phyloP scores from a whole-genome alignment of 257 asterid species.

The Cynanchum wilfordii region DNA sequence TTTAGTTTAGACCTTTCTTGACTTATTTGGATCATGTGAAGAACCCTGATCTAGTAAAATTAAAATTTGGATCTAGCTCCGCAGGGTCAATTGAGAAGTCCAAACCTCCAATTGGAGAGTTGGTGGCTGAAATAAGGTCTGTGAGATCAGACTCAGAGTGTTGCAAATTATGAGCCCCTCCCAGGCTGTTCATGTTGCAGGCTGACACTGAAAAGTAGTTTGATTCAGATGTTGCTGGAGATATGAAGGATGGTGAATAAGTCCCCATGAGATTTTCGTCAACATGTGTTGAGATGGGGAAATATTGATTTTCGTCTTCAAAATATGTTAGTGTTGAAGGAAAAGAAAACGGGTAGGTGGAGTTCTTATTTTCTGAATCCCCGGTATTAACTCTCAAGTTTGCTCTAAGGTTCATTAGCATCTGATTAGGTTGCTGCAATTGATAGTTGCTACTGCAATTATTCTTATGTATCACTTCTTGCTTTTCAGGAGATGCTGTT shows the following conservation, averaged over 20 bases:
- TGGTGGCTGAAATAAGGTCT: conserved; percentile 55
- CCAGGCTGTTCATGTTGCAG: conserved; percentile 23
- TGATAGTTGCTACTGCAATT: conserved; percentile 11
- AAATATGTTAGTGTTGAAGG: conserved; percentile 42
- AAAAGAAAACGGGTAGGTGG: conserved; percentile 42
- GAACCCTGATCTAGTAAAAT: conserved; percentile 39
- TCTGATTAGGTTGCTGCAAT: conserved; percentile 36
- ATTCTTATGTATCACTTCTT: conserved; percentile 28
- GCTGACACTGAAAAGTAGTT: conserved; percentile 30
- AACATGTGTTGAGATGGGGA: conserved; percentile 33
- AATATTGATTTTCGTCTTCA: conserved; percentile 31
- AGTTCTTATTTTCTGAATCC: conserved; percentile 32
- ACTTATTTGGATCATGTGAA: conserved; percentile 32
- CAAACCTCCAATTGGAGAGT: conserved; percentile 66
- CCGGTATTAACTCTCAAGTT: conserved; percentile 56
- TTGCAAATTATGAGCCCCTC: conserved; percentile 21
- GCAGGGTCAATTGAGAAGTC: conserved; percentile 45
- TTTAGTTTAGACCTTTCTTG: conserved; percentile 8
- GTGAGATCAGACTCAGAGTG: conserved; percentile 39
- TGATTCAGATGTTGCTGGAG: conserved; percentile 42
- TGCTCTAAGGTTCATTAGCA: conserved; percentile 38
- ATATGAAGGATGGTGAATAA: conserved; percentile 41
- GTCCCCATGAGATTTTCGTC: conserved; percentile 40
- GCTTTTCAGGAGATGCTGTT: conserved; percentile 40
- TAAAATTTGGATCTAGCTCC: conserved; percentile 50